A percentile compares a stretch with the other conserved stretches of the same genome.
Evolutionary conservation across 140 eudicot genomes (phyloP).

Genomic region (Cichorium intybus): DNA sequence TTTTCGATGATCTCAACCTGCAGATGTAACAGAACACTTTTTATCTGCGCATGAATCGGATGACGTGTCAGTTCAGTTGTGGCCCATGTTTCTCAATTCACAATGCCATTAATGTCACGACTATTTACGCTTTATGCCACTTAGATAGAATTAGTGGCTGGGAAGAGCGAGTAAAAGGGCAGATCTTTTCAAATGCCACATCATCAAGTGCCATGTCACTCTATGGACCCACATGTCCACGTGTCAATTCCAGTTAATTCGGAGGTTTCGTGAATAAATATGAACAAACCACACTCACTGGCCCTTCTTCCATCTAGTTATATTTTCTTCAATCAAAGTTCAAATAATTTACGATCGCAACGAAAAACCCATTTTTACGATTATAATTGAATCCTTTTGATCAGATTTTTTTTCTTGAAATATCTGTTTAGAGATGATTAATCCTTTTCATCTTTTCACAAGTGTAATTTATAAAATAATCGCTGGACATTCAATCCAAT

Average conservation of each 20-base stretch:
- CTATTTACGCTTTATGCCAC: conserved; percentile 18
- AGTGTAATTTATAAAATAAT: neutral
- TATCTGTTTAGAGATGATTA: neutral
- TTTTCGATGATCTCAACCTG: neutral
- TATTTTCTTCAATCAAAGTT: too few relatives aligned
- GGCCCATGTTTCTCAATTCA: neutral
- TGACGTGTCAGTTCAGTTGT: conserved; percentile 18
- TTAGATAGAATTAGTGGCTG: neutral
- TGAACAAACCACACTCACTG: neutral
- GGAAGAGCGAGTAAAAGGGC: conserved; percentile 38
- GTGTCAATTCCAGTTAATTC: conserved; percentile 17
- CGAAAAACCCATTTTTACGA: neutral
- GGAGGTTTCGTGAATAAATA: neutral
- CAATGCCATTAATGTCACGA: neutral
- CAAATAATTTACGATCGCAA: neutral
- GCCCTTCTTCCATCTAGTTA: neutral
- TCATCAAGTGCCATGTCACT: conserved; percentile 10
- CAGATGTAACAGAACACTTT: conserved; percentile 11
- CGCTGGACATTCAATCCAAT: neutral
- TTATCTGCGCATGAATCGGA: conserved; percentile 17
- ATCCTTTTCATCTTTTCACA: neutral
- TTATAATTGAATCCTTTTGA: neutral
- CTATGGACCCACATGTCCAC: conserved; percentile 18
- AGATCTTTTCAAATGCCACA: conserved; percentile 30
- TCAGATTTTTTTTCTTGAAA: neutral